These are phyloP conservation scores for Debaryomyces coudertii DNA, from an alignment of 1,139 yeast genomes.

Conservation along the genomic window DNA sequence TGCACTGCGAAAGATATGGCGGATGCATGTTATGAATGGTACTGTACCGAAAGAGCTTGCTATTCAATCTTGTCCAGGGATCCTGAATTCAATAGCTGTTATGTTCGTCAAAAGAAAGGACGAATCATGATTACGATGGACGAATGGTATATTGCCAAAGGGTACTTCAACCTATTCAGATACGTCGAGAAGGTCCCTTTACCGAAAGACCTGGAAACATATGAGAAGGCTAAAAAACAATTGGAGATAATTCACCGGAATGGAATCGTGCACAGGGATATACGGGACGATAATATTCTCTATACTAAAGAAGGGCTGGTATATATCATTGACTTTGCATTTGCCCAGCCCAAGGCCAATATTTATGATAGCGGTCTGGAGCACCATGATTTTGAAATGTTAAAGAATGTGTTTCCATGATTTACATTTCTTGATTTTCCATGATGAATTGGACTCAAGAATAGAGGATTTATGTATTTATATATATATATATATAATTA, in stretches of 20 bases:
- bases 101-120: neutral
- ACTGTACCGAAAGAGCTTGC: neutral
- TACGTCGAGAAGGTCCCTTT: conserved; percentile 2
- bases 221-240: conserved; percentile 2
- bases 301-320: neutral
- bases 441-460: neutral
- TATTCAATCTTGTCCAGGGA: neutral
- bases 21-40: neutral
- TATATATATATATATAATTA: too few species aligned
- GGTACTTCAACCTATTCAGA: conserved; percentile 6
- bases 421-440: neutral
- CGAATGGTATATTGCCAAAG: conserved; percentile 1
- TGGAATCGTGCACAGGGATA: conserved; percentile 9
- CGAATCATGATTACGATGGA: conserved; percentile 2
- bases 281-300: conserved; percentile 6
- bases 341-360: neutral
- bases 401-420: neutral
- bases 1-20: neutral
- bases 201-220: conserved; percentile 8
- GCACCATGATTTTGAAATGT: neutral
- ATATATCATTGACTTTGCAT: neutral
- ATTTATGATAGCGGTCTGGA: neutral
- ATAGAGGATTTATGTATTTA: neutral
- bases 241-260: conserved; percentile 6
- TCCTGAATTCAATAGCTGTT: conserved; percentile 8